phyloP scores from a whole-genome alignment of 2,329 filamentous ascomycete genomes.

The Aureobasidium lini region DNA sequence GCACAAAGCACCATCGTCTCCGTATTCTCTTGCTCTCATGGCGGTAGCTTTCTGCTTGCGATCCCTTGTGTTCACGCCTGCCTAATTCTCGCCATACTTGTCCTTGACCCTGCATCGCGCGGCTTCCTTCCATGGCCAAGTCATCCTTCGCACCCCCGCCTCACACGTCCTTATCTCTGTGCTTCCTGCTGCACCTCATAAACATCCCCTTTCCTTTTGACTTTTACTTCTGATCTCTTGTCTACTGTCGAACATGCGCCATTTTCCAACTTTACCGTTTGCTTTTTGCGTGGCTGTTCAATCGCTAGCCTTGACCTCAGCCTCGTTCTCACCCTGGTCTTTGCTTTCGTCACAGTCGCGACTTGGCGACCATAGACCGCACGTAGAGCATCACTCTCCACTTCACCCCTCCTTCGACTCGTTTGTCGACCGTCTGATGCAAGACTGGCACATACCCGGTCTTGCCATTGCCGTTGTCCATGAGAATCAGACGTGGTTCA shows the following conservation, averaged over 20 bases:
- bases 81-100: too few relatives aligned
- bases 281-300: not conserved
- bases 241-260: not conserved
- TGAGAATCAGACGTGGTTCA: conserved; percentile 17
- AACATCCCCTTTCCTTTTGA: not conserved
- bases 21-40: too few relatives aligned
- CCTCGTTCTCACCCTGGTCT: not conserved
- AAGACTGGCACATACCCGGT: conserved; percentile 19
- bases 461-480: conserved; percentile 18
- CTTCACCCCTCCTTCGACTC: conserved; percentile 15
- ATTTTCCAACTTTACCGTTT: not conserved
- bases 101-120: not conserved
- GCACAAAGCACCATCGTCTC: not conserved
- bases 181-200: not conserved
- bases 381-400: not conserved
- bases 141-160: not conserved
- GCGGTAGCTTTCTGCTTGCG: too few relatives aligned
- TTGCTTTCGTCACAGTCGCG: not conserved
- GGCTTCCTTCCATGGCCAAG: not conserved
- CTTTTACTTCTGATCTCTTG: not conserved
- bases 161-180: not conserved
- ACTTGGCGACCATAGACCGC: not conserved
- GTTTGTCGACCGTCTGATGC: conserved; percentile 15
- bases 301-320: not conserved
- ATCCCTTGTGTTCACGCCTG: too few relatives aligned